Base-by-base conservation (phyloP, 2,329 filamentous ascomycete species). In the Ramichloridium luteum region DNA sequence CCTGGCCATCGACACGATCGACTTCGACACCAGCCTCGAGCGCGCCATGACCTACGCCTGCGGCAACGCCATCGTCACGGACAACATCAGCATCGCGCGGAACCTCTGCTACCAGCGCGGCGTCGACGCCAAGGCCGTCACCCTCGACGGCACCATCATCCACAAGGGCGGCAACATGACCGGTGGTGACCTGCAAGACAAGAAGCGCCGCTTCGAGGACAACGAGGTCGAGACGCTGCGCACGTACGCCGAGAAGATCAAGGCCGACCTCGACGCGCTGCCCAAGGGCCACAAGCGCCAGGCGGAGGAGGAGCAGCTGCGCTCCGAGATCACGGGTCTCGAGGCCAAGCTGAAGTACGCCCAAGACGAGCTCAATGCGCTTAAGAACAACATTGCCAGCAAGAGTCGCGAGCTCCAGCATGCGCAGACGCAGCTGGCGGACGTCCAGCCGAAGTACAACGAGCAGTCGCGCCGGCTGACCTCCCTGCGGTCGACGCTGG, bases 81-180 rank as follows among this genome's bases (percentile, higher is more conserved):
- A 98, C 56, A 81, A 74, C 33, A 65, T 94, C 20, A 72, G 79
- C 3, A 77, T 90, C 32, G 90, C 90, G 16, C 93, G 92, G 55
- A 72, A 88, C 36, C 77, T 98, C 27, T 86, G 84, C 52, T 96
- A 92, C 53, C 75, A 81, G 35, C 79, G 75, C 41, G 77, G 73
- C 17, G 77, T 94, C 17, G 80, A 86, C 37, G 86, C 92, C 32
- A 96, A 96, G 57, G 86, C 88, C 4, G 88, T 98, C 9, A 93
- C 86, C 1, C 59, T 96, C 9, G 86, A 96, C 51, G 90, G 90
- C n/a, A 88, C 80, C 33, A 80, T 98, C 38, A 94, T 98, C 42
- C 85, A 93, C 62, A 96, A 96, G 55, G 85, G 82, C 27, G 90
- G 90, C 50, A 69, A 92, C 32, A 96, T 98, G 80, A 96, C 90